A percentile compares a stretch with the other conserved stretches of the same genome.
These are phyloP conservation scores for Backusella tuberculispora DNA, from an alignment of 192 early-diverging fungal genomes.

Conservation along the genomic window DNA sequence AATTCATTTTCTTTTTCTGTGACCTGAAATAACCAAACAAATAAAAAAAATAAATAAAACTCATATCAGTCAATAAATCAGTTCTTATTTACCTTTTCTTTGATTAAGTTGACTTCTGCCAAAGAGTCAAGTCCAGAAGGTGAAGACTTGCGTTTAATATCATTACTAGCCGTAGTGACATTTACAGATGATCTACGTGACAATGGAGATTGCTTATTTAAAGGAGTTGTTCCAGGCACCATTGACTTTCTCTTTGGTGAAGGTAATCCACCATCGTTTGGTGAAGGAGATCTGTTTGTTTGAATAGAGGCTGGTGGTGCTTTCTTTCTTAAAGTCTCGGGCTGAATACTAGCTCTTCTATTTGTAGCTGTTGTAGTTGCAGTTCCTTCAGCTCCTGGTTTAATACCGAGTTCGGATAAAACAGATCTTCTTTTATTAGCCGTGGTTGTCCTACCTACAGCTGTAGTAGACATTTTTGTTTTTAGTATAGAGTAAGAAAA, in stretches of 20 bases:
- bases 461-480: background rate
- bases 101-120: conserved; percentile 5
- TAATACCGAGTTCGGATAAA: conserved; percentile 8
- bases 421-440: conserved; percentile 12
- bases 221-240: background rate
- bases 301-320: background rate
- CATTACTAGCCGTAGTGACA: background rate
- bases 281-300: background rate
- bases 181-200: conserved; percentile 12
- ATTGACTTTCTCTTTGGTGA: conserved; percentile 18
- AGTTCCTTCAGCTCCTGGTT: background rate
- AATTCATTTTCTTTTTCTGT: background rate
- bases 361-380: background rate
- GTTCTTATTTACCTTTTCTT: background rate
- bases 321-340: background rate
- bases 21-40: background rate
- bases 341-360: background rate
- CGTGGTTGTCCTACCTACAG: background rate
- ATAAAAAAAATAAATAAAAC: background rate
- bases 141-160: background rate
- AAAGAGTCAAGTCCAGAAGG: conserved; percentile 17
- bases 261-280: background rate
- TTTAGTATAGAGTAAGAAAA: background rate
- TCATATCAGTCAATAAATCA: no score
- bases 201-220: background rate